Evolutionary conservation across 2,329 filamentous ascomycete species (phyloP).

Genomic region (Penicillium sp.): DNA sequence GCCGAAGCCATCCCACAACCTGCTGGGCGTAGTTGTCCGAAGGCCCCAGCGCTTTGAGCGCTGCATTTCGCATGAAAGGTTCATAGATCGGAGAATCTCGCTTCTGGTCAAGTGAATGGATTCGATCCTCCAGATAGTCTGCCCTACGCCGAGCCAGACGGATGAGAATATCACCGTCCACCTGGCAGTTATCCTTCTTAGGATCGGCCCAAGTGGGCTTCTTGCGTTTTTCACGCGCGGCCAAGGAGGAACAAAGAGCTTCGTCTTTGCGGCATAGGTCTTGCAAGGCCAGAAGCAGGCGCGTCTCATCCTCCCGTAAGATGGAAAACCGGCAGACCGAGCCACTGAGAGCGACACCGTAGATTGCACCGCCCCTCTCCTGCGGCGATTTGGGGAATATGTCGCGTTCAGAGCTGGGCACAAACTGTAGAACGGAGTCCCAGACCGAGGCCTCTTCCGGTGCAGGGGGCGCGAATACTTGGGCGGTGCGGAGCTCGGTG

Average conservation of each 20-base stretch:
- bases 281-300: conserved; percentile 72
- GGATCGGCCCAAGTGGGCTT: conserved; percentile 42
- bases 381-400: conserved; percentile 24
- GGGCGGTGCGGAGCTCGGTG: conserved; percentile 25
- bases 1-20: conserved; percentile 40
- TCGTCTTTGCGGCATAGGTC: conserved; percentile 60
- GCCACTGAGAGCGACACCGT: conserved; percentile 68
- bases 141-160: conserved; percentile 53
- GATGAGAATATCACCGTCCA: conserved; percentile 67
- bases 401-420: conserved; percentile 17
- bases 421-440: conserved; percentile 37
- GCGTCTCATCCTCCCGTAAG: conserved; percentile 63
- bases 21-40: conserved; percentile 26
- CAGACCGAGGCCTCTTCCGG: conserved; percentile 36
- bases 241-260: conserved; percentile 53
- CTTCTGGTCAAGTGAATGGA: conserved; percentile 26
- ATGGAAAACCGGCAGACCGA: conserved; percentile 70
- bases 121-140: conserved; percentile 32
- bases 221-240: conserved; percentile 31
- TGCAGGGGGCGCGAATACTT: neutral
- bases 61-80: conserved; percentile 49
- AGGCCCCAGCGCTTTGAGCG: conserved; percentile 52
- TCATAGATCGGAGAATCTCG: neutral
- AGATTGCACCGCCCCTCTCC: conserved; percentile 51
- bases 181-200: conserved; percentile 55